A percentile compares a stretch with the other conserved stretches of the same genome.
Evolutionary conservation across 768 basidiomycete genomes (phyloP).

Genomic region (Postia placenta): DNA sequence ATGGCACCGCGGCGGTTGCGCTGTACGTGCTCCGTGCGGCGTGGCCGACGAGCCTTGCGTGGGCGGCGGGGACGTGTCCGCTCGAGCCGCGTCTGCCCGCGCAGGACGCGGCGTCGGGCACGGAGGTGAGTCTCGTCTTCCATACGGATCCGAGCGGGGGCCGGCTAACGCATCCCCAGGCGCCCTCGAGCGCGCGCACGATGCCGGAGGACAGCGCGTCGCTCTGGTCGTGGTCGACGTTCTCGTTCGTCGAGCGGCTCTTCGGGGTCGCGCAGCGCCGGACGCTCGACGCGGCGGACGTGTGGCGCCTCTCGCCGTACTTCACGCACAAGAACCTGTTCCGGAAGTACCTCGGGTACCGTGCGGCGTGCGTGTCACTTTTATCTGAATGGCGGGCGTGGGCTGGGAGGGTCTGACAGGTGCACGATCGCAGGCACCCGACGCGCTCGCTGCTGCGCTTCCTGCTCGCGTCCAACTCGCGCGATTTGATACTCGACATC

Average conservation of each 20-base stretch:
- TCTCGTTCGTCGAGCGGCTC: slow-evolving; percentile 60
- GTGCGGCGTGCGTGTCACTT: slow-evolving; percentile 25
- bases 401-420: too few species aligned
- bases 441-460: slow-evolving; percentile 55
- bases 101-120: slow-evolving; percentile 40
- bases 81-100: slow-evolving; percentile 39
- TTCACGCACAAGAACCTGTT: slow-evolving; percentile 66
- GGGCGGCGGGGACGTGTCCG: slow-evolving; percentile 53
- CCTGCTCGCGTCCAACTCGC: slow-evolving; percentile 58
- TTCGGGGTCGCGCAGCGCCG: slow-evolving; percentile 44
- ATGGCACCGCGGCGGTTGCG: slow-evolving; percentile 10
- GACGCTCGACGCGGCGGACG: slow-evolving; percentile 41
- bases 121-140: slow-evolving; percentile 45
- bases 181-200: slow-evolving; percentile 41
- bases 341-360: slow-evolving; percentile 53
- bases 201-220: slow-evolving; percentile 62
- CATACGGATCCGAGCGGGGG: too few species aligned
- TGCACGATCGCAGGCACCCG: slow-evolving; percentile 35
- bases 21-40: slow-evolving; percentile 27
- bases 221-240: slow-evolving; percentile 61
- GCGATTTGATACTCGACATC: slow-evolving; percentile 60
- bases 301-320: slow-evolving; percentile 63
- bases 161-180: slow-evolving; percentile 35
- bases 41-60: slow-evolving; percentile 35
- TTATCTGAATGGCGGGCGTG: background rate